A percentile compares a stretch with the other conserved stretches of the same genome.
Evolutionary conservation across 2,329 filamentous ascomycete species (phyloP).

Genomic region (Alternaria arbusti): DNA sequence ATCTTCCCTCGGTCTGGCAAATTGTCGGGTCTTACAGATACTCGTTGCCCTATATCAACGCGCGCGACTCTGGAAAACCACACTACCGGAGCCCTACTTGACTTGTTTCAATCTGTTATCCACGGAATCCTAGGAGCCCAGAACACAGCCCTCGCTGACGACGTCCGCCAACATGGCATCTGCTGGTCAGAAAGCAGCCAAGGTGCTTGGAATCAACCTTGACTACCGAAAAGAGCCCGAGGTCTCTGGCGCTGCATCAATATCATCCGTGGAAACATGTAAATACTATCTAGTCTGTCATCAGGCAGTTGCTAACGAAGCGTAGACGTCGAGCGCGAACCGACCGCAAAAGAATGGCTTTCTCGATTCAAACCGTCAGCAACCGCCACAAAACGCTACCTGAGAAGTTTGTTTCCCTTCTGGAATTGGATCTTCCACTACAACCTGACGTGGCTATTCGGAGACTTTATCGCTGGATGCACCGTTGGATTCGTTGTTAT

Average conservation of each 20-base stretch:
- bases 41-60: neutral
- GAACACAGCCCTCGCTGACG: neutral
- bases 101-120: neutral
- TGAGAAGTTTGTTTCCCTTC: constrained; percentile 82
- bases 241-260: constrained; percentile 76
- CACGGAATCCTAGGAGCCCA: neutral
- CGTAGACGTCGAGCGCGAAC: constrained; percentile 81
- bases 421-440: constrained; percentile 87
- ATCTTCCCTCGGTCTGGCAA: neutral
- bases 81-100: neutral
- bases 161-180: constrained; percentile 49
- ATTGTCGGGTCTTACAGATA: neutral
- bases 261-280: constrained; percentile 66
- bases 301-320: constrained; percentile 54
- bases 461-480: constrained; percentile 85
- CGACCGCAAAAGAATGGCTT: constrained; percentile 76
- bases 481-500: constrained; percentile 82
- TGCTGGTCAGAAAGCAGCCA: constrained; percentile 77
- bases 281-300: neutral
- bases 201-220: constrained; percentile 81
- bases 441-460: constrained; percentile 86
- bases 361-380: constrained; percentile 65
- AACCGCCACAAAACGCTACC: constrained; percentile 64
- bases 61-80: neutral
- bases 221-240: constrained; percentile 72